These are phyloP conservation scores for Fusarium torreyae DNA, from an alignment of 2,329 filamentous ascomycete species.

Conservation along the genomic window DNA sequence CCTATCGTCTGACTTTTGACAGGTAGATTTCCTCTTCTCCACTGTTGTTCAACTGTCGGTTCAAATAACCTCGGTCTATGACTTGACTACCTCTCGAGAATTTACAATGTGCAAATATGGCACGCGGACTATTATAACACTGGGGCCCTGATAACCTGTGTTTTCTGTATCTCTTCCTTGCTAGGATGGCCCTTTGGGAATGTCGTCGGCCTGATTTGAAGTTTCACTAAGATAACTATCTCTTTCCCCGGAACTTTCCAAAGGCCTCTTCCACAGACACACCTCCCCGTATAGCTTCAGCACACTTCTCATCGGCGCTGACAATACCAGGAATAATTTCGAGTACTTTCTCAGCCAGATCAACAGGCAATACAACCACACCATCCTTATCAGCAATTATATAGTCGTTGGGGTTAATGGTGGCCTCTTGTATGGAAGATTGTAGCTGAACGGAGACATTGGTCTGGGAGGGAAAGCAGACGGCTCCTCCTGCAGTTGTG, in stretches of 20 bases:
- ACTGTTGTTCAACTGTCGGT: too few relatives aligned
- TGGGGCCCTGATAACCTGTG: too few relatives aligned
- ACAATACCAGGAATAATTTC: conserved; percentile 20
- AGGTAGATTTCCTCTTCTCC: too few relatives aligned
- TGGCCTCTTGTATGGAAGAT: conserved; percentile 1
- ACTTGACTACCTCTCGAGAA: too few relatives aligned
- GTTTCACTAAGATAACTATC: not conserved
- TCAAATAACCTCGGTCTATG: too few relatives aligned
- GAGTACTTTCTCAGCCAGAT: conserved; percentile 6
- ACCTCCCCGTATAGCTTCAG: conserved; percentile 32
- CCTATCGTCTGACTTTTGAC: not conserved
- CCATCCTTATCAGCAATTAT: conserved; percentile 28
- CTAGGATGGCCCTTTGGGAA: not conserved
- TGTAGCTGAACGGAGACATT: conserved; percentile 30
- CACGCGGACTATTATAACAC: too few relatives aligned
- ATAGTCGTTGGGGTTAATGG: conserved; percentile 4
- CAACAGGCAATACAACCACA: conserved; percentile 23
- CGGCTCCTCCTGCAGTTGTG: conserved; percentile 20
- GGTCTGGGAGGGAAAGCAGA: conserved; percentile 13
- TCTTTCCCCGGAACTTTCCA: conserved; percentile 27
- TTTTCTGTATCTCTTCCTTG: not conserved
- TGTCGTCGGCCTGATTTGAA: not conserved
- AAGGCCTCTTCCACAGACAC: conserved; percentile 37
- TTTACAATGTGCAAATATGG: too few relatives aligned
- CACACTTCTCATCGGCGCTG: conserved; percentile 38